phyloP scores from a whole-genome alignment of 176 grass and related monocot genomes.

The Poa pratensis region DNA sequence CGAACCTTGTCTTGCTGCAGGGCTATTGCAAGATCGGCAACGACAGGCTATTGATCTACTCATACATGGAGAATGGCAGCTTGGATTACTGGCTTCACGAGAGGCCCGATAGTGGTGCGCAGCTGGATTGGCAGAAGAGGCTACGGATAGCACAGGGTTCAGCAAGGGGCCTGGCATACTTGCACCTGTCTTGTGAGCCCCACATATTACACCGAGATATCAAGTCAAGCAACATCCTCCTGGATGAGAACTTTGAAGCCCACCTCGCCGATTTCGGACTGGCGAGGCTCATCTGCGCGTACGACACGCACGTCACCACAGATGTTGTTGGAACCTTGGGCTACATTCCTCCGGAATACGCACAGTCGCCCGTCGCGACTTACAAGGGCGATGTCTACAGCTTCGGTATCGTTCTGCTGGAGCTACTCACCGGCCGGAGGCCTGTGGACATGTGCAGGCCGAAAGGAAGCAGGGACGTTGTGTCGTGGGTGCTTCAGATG shows the following conservation, averaged over 20 bases:
- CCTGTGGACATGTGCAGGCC: slow-evolving; percentile 94
- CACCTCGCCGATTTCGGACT: slow-evolving; percentile 91
- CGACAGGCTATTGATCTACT: slow-evolving; percentile 88
- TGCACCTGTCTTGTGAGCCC: slow-evolving; percentile 87
- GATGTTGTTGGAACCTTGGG: slow-evolving; percentile 89
- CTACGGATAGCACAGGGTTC: slow-evolving; percentile 76
- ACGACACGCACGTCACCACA: slow-evolving; percentile 91
- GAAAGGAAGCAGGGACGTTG: slow-evolving; percentile 82
- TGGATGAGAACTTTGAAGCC: slow-evolving; percentile 83
- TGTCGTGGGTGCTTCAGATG: slow-evolving; percentile 94
- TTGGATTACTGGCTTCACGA: slow-evolving; percentile 99
- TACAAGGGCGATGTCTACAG: slow-evolving; percentile 94
- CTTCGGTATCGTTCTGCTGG: slow-evolving; percentile 85
- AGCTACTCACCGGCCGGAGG: slow-evolving; percentile 78
- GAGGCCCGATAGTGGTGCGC: slow-evolving; percentile 59
- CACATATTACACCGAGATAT: slow-evolving; percentile 95
- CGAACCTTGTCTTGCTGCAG: slow-evolving; percentile 83
- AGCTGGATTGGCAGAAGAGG: slow-evolving; percentile 80
- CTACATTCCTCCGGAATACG: slow-evolving; percentile 90
- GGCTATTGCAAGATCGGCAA: slow-evolving; percentile 87
- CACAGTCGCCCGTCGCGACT: slow-evolving; percentile 70
- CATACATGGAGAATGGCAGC: slow-evolving; percentile 98
- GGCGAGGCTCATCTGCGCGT: slow-evolving; percentile 74
- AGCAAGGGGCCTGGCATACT: slow-evolving; percentile 78
- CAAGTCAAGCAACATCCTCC: slow-evolving; percentile 96